Base-by-base conservation (phyloP, 495 filamentous ascomycete genomes). In the Aspergillus cristatus region DNA sequence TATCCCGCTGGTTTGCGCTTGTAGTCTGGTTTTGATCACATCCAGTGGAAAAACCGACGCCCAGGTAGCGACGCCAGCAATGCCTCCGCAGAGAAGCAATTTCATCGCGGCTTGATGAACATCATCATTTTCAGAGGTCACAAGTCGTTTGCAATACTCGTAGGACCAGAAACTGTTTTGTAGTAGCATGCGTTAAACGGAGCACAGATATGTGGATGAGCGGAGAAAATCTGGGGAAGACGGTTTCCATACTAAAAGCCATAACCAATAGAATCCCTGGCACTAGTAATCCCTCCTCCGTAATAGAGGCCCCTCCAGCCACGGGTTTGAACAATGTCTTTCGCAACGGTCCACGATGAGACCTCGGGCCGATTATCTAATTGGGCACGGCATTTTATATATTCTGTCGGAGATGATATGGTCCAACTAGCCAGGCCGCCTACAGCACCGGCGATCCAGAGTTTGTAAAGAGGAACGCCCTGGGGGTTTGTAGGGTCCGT, bases 111-210 rank as follows among this genome's bases (percentile, higher is more conserved):
- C 66, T 28, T 67, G 50, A 8, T 54, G 62, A 18, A 57, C 48
- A 12, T 55, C 59, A 18, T 75, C 60, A 28, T 63, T 47, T 5
- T 56, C 30, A 15, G 48, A 50, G 30, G 60, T 54, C 49, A 82
- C 53, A 36, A 67, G 62, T 14, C 72, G 70, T 36, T 78, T 82
- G 43, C 63, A 73, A 26, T 83, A 62, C 57, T 94, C 84, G 50
- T 94, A 96, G 11, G 79, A 78, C 79, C 80, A 87, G 57, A 94
- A 95, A 54, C 78, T 81, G n/a, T n/a, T n/a, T n/a, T n/a, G 42
- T 29, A 14, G 7, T 2, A 6, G 7, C 3, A 34, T 39, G 7
- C 13, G 43, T 51, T 44, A 16, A 26, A 8, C 20, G 8, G 8
- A 24, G 20, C 8, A 8, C 20, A 4, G 40, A 46, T 35, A 37